A percentile compares a stretch with the other conserved stretches of the same genome.
Evolutionary conservation across 2,329 filamentous ascomycete species (phyloP).

Genomic region (Septoria petroselini): DNA sequence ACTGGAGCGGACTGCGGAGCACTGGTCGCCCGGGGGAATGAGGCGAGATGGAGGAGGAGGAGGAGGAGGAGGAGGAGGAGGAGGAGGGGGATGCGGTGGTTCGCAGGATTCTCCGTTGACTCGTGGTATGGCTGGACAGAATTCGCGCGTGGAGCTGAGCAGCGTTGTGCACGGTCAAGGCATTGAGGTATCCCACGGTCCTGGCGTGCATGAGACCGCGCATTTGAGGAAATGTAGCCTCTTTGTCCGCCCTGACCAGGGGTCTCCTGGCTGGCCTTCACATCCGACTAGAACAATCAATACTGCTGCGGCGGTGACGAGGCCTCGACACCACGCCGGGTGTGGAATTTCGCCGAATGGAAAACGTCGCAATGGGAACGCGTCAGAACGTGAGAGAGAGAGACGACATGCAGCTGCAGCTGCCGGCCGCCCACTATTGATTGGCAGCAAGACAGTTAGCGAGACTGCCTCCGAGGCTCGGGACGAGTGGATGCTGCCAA

Average conservation of each 20-base stretch:
- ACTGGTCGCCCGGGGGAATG: background rate
- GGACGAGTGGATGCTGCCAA: too few relatives aligned
- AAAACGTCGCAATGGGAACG: background rate
- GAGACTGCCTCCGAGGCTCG: too few relatives aligned
- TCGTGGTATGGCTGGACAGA: background rate
- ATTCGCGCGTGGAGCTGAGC: background rate
- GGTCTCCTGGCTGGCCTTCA: too few relatives aligned
- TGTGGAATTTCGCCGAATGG: too few relatives aligned
- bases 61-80: background rate
- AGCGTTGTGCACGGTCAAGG: slow-evolving; percentile 9
- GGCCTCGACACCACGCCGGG: too few relatives aligned
- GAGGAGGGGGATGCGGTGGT: slow-evolving; percentile 12
- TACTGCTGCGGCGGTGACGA: too few relatives aligned
- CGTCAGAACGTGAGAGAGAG: slow-evolving; percentile 1
- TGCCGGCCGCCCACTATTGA: background rate
- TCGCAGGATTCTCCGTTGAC: slow-evolving; percentile 22
- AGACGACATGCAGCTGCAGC: background rate
- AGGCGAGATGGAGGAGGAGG: slow-evolving; percentile 2
- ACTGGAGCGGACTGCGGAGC: slow-evolving; percentile 33
- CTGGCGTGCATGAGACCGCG: background rate
- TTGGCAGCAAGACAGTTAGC: background rate
- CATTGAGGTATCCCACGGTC: slow-evolving; percentile 1
- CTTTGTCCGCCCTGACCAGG: background rate
- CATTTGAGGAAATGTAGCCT: slow-evolving; percentile 10
- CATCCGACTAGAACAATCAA: too few relatives aligned